Conservation (phyloP, 176 grass and related monocot genomes). For the Microstegium vimineum region DNA sequence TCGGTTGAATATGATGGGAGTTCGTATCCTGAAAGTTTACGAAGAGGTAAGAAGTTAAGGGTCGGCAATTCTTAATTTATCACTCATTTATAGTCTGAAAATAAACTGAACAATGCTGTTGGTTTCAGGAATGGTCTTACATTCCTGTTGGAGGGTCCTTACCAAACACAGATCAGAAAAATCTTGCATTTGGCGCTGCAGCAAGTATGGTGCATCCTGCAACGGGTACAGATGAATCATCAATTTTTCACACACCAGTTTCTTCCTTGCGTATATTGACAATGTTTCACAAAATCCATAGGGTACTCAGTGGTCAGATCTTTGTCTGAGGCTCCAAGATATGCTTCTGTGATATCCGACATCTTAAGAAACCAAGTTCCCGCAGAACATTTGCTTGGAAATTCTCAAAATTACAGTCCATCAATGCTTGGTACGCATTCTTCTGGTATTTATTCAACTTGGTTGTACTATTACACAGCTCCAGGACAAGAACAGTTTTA, state of each 20-base stretch:
- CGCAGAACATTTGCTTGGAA: slow-evolving; percentile 54
- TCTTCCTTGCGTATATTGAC: not conserved
- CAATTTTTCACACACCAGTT: not conserved
- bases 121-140: slow-evolving; percentile 86
- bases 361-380: slow-evolving; percentile 61
- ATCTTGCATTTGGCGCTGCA: slow-evolving; percentile 98
- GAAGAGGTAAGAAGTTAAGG: slow-evolving; percentile 61
- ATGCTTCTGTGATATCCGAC: slow-evolving; percentile 80
- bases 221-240: slow-evolving; percentile 56
- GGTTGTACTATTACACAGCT: not conserved
- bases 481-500: not conserved
- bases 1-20: slow-evolving; percentile 75
- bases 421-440: slow-evolving; percentile 75
- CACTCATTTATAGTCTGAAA: slow-evolving; percentile 1
- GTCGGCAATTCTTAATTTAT: slow-evolving; percentile 17
- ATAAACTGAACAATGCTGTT: slow-evolving; percentile 6
- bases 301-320: slow-evolving; percentile 99
- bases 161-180: slow-evolving; percentile 94
- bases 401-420: slow-evolving; percentile 45
- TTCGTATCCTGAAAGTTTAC: slow-evolving; percentile 71
- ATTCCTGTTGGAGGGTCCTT: slow-evolving; percentile 99
- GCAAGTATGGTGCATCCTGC: slow-evolving; percentile 99
- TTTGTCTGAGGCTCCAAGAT: slow-evolving; percentile 90
- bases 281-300: slow-evolving; percentile 38
- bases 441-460: slow-evolving; percentile 1